Percentiles rank a stretch among this genome's conserved stretches.
Evolutionary conservation across 345 rosid species (phyloP).

Genomic region (Cochlearia excelsa): DNA sequence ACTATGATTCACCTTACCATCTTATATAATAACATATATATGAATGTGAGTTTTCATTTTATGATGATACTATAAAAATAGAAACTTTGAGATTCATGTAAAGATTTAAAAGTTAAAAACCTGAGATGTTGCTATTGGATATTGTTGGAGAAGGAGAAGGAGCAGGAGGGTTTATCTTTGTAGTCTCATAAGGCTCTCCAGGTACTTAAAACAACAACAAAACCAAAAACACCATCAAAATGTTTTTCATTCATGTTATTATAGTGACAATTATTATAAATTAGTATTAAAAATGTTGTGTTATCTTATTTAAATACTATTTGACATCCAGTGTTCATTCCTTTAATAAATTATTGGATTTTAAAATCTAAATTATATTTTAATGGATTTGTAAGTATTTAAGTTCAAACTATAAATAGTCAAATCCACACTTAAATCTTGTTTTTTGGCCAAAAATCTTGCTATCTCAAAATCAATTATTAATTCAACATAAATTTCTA

Average conservation of each 20-base stretch:
- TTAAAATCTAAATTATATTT: too few relatives aligned
- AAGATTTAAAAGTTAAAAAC: slow-evolving; percentile 33
- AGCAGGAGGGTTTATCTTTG: slow-evolving; percentile 44
- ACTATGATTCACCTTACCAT: slow-evolving; percentile 45
- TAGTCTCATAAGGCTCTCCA: slow-evolving; percentile 68
- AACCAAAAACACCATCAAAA: slow-evolving; percentile 9
- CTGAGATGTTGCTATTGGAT: slow-evolving; percentile 44
- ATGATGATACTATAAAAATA: slow-evolving; percentile 16
- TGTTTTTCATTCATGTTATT: background rate
- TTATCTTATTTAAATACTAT: too few relatives aligned
- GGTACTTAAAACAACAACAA: slow-evolving; percentile 53
- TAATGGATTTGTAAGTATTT: too few relatives aligned
- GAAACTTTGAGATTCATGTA: slow-evolving; percentile 4
- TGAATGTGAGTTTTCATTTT: slow-evolving; percentile 5
- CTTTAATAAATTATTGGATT: too few relatives aligned
- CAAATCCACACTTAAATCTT: background rate
- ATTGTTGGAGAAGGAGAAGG: slow-evolving; percentile 61
- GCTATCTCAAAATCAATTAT: too few relatives aligned
- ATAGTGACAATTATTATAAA: too few relatives aligned
- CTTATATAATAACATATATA: slow-evolving; percentile 35
- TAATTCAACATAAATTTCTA: too few relatives aligned
- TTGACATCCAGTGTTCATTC: too few relatives aligned
- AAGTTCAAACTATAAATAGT: background rate
- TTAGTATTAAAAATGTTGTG: too few relatives aligned
- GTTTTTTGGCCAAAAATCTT: background rate